Evolutionary conservation across 2,329 filamentous ascomycete species (phyloP), one percentile per base, ranked within the genome.

Genomic region (Xenosphaeropsis pyriputrescens): DNA sequence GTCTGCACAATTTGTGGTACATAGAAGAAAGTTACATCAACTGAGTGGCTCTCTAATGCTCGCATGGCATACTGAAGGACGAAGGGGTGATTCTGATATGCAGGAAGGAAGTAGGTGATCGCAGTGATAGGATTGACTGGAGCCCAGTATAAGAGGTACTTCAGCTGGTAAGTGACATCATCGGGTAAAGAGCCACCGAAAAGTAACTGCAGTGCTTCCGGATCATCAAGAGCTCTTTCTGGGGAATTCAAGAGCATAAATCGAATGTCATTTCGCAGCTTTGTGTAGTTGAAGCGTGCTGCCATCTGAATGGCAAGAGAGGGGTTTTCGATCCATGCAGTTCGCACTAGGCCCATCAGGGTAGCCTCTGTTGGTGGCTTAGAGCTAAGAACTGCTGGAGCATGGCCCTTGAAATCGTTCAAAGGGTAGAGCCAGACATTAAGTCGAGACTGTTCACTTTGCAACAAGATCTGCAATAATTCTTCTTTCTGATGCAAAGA

Each of bases 11-110:
- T 93, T 56, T 99, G 91, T 6, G 93, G 91, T 2, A 99, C 91
- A 53, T 95, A 96, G 61, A 96, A 98, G 67, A 99, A 98, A 0
- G 89, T 94, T 15, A 96, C 78, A 54, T 96, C 91, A n/a, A 95
- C 79, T 0, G 86, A 80, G 52, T 98, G 91, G 48, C 82, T 88
- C 55, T 98, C 91, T 35, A 99, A 61, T 3, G 91, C 85, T 50
- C 88, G 76, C 79, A 98, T 93, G 1, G 91, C 91, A 57, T 96
- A 98, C 57, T 99, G 93, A 30, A 96, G 75, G 38, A 98, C 70
- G 59, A 88, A 93, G 0, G 93, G 84, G 52, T 99, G 81, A 50
- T 94, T 89, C 31, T 79, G 77, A 57, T 93, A 98, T 1, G 80
- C 77, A 1, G 93, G 93, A 47, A 94, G 57, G 63, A 98, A 96